Percentiles rank a stretch among this genome's conserved stretches.
These are phyloP conservation scores for Arctium lappa DNA, from an alignment of 129 eudicot species.

Conservation along the genomic window DNA sequence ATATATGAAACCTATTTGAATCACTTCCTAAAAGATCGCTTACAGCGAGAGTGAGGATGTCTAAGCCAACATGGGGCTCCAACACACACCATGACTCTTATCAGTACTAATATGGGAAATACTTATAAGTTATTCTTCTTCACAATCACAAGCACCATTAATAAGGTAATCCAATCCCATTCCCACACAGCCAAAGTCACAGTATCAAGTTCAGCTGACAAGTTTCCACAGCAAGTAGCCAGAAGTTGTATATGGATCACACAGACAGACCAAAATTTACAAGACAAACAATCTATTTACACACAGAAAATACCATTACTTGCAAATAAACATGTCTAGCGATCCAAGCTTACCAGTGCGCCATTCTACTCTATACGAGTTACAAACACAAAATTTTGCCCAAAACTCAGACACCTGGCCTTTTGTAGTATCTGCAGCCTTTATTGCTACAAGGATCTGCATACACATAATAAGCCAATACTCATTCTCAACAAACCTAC, in stretches of 20 bases:
- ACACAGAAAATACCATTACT: neutral
- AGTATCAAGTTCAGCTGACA: neutral
- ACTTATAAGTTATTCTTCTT: neutral
- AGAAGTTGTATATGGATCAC: neutral
- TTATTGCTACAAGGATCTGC: conserved; percentile 4
- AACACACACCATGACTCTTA: too few relatives aligned
- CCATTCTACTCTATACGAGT: conserved; percentile 3
- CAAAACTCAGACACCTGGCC: neutral
- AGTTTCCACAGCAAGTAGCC: neutral
- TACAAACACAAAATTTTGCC: neutral
- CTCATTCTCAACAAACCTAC: neutral
- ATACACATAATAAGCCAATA: conserved; percentile 13
- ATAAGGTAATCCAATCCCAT: neutral
- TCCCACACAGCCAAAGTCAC: neutral
- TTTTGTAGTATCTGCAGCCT: conserved; percentile 5
- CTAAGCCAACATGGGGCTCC: too few relatives aligned
- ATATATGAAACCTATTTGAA: neutral
- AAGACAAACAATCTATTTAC: conserved; percentile 11
- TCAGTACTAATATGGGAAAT: too few relatives aligned
- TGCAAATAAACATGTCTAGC: conserved; percentile 7
- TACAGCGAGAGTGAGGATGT: neutral
- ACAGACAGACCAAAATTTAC: neutral
- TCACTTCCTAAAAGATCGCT: neutral
- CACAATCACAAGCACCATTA: neutral
- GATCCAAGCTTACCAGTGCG: neutral